Conservation (phyloP, 805 yeast species). For the Jamesozyma jinghongensis region DNA sequence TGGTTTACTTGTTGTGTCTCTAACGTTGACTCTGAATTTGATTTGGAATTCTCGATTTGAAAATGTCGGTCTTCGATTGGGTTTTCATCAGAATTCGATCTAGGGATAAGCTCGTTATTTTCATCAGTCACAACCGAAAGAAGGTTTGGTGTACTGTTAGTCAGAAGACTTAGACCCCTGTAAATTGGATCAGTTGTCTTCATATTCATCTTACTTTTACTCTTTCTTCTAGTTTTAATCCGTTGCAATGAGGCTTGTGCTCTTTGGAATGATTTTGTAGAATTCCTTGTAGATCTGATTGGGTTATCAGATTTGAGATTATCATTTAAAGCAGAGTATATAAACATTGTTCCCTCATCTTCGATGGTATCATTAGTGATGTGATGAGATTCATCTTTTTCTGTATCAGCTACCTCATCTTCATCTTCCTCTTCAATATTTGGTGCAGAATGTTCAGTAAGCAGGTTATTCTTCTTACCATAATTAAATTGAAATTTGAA, state of each 20-base stretch:
- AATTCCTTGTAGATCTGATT: slow-evolving; percentile 31
- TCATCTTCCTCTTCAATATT: not conserved
- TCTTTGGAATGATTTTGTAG: slow-evolving; percentile 45
- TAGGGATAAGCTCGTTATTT: not conserved
- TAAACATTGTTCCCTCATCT: slow-evolving; percentile 61
- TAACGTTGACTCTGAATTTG: not conserved
- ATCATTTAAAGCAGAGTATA: slow-evolving; percentile 46
- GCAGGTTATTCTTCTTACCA: slow-evolving; percentile 1
- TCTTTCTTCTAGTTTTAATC: slow-evolving; percentile 49
- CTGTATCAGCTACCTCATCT: not conserved
- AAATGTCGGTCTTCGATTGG: not conserved
- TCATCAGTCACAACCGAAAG: slow-evolving; percentile 15
- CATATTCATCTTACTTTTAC: slow-evolving; percentile 34
- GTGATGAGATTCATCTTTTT: not conserved
- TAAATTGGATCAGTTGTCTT: slow-evolving; percentile 14
- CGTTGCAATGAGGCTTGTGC: slow-evolving; percentile 58
- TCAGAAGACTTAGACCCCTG: slow-evolving; percentile 17
- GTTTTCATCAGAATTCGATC: slow-evolving; percentile 9
- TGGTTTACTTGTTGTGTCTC: not conserved
- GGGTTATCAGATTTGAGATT: slow-evolving; percentile 29
- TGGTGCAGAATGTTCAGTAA: not conserved
- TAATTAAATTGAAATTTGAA: slow-evolving; percentile 30
- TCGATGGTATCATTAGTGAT: slow-evolving; percentile 31
- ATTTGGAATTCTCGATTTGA: not conserved
- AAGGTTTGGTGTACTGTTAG: slow-evolving; percentile 30